Evolutionary conservation across 1,139 yeast genomes (phyloP), one percentile per base, ranked within the genome.

Genomic region (Taiozyma sp.): DNA sequence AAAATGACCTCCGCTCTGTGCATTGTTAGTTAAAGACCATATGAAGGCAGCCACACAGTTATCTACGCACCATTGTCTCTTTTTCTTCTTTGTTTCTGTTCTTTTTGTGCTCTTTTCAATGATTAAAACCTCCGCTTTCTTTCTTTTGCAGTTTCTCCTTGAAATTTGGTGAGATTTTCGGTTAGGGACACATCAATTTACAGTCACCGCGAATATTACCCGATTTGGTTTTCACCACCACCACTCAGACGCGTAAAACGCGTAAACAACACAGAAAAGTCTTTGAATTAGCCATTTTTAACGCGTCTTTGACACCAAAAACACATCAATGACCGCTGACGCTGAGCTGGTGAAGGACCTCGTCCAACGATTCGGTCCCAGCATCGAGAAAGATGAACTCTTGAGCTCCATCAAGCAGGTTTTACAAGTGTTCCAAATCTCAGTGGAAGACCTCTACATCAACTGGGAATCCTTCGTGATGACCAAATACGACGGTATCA

Each of bases 401-500:
- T 54, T 75, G 9, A 64, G 69, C 8, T 74, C 76, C 49, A 70
- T 84, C 48, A 64, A 72, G 39, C 70, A 76, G 39, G 62, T 84
- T 36, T 69, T 74, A 56, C 70, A 70, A 51, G 72, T 84, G 38
- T 67, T 67, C 76, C 79, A 73, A 63, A 72, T 61, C 51, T 77
- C 56, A 3, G 77, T 79, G 1, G 96, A 90, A 48, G 96, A 90
- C 48, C 70, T 92, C 39, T 84, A 76, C 61, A 77, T 87, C 56
- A 86, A 87, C 64, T 92, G 98, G 98, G 97, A 92, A 65, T 82
- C 96, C 1, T 91, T 76, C 64, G 85, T 84, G 49, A 78, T 87
- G 54, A 81, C 84, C 48, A 78, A 75, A 47, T 76, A 79, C 40
- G 73, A 72, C 45, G 71, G 69, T 47, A 68, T 65, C 38, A 65